Evolutionary conservation across 306 rosid genomes (phyloP).

Genomic region (Rosa chinensis): DNA sequence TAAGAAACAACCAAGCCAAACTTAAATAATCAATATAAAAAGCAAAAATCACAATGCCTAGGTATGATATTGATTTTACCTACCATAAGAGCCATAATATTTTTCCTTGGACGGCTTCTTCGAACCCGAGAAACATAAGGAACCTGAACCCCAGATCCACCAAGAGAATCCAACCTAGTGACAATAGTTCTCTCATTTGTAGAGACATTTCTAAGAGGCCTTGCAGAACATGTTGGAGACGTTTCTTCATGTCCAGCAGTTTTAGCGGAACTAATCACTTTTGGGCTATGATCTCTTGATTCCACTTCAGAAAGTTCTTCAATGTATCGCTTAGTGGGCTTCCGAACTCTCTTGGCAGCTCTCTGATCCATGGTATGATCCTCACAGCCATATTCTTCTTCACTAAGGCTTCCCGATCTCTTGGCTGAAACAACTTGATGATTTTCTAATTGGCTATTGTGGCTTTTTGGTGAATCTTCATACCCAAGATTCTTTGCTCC

Average conservation of each 20-base stretch:
- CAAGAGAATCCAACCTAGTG: slow-evolving; percentile 74
- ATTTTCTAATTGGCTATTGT: slow-evolving; percentile 42
- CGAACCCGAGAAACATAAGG: slow-evolving; percentile 88
- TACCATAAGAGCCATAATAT: slow-evolving; percentile 73
- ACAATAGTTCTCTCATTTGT: slow-evolving; percentile 55
- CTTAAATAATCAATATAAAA: slow-evolving; percentile 5
- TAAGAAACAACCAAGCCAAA: slow-evolving; percentile 18
- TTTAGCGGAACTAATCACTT: slow-evolving; percentile 42
- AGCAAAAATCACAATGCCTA: slow-evolving; percentile 5
- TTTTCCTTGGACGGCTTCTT: slow-evolving; percentile 94
- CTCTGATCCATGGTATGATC: slow-evolving; percentile 48
- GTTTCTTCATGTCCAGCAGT: slow-evolving; percentile 38
- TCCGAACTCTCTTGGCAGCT: slow-evolving; percentile 81
- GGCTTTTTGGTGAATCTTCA: slow-evolving; percentile 44
- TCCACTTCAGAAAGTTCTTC: slow-evolving; percentile 94
- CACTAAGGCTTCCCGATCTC: slow-evolving; percentile 35
- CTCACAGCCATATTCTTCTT: slow-evolving; percentile 53
- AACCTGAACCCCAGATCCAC: slow-evolving; percentile 76
- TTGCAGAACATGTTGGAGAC: slow-evolving; percentile 36
- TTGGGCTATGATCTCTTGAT: slow-evolving; percentile 55
- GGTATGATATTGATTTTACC: slow-evolving; percentile 30
- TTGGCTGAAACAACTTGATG: slow-evolving; percentile 44
- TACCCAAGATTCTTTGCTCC: slow-evolving; percentile 35
- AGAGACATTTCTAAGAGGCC: slow-evolving; percentile 48
- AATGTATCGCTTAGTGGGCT: slow-evolving; percentile 94